These are phyloP conservation scores for Apiospora kogelbergensis DNA, from an alignment of 2,329 filamentous ascomycete species.

Conservation along the genomic window DNA sequence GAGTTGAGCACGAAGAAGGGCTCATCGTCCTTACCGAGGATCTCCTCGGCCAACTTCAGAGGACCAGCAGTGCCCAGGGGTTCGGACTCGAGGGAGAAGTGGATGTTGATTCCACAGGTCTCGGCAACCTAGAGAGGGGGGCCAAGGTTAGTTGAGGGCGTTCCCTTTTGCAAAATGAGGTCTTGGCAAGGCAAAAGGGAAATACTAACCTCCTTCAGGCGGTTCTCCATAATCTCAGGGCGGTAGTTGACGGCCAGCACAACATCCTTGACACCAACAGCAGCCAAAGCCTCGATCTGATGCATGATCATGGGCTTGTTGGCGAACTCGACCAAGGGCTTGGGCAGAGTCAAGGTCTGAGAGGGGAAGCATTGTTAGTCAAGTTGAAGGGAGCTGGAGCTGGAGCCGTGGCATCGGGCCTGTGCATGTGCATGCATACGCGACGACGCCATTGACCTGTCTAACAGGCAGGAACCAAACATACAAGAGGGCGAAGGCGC, in stretches of 20 bases:
- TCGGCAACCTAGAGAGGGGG: constrained; percentile 69
- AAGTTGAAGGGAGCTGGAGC: neutral
- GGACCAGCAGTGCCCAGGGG: constrained; percentile 93
- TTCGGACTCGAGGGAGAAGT: constrained; percentile 95
- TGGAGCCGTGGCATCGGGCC: neutral
- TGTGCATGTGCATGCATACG: neutral
- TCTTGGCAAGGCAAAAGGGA: neutral
- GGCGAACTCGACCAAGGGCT: constrained; percentile 95
- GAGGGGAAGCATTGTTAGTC: constrained; percentile 21
- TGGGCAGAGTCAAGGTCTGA: constrained; percentile 93
- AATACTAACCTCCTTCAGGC: constrained; percentile 75
- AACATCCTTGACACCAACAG: constrained; percentile 93
- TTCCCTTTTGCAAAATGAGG: neutral
- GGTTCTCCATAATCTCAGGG: constrained; percentile 95
- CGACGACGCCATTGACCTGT: neutral
- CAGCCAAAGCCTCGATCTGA: constrained; percentile 92
- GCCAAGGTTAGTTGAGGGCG: constrained; percentile 8
- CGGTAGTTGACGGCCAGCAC: constrained; percentile 98
- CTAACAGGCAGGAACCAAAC: constrained; percentile 31
- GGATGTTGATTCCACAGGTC: constrained; percentile 90
- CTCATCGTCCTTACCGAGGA: constrained; percentile 86
- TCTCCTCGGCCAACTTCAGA: constrained; percentile 90
- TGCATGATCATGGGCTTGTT: constrained; percentile 99
- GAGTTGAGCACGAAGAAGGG: constrained; percentile 99
- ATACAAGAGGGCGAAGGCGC: constrained; percentile 91